These are phyloP conservation scores for Russula foetens DNA, from an alignment of 768 basidiomycete species.

Conservation along the genomic window DNA sequence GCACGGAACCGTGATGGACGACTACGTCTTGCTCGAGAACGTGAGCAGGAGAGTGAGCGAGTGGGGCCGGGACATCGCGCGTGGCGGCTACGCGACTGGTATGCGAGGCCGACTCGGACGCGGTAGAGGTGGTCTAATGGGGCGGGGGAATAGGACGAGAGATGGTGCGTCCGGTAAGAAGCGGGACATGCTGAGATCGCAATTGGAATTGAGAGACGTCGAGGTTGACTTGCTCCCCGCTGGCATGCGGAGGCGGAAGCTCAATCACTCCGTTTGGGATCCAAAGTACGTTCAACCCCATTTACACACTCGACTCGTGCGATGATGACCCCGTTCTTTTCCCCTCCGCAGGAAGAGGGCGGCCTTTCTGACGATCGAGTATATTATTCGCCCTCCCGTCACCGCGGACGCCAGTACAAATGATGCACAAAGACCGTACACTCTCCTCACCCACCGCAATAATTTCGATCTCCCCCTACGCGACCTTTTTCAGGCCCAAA, in stretches of 20 bases:
- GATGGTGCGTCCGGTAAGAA: constrained; percentile 39
- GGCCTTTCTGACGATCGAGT: constrained; percentile 63
- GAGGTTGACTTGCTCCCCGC: constrained; percentile 67
- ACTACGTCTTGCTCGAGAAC: constrained; percentile 83
- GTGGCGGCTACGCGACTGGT: constrained; percentile 47
- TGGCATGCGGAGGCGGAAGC: constrained; percentile 73
- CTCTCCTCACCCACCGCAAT: constrained; percentile 59
- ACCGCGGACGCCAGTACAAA: constrained; percentile 36
- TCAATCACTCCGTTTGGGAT: constrained; percentile 82
- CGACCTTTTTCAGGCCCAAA: constrained; percentile 38
- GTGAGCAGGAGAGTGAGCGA: constrained; percentile 64
- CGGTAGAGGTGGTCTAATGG: constrained; percentile 26
- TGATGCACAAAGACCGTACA: constrained; percentile 33
- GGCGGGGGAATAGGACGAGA: constrained; percentile 23
- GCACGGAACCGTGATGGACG: constrained; percentile 84
- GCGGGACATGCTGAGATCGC: constrained; percentile 56
- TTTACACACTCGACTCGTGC: constrained; percentile 4
- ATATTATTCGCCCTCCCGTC: constrained; percentile 52
- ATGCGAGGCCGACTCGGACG: constrained; percentile 20
- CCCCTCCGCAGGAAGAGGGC: constrained; percentile 47
- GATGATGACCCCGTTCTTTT: not conserved
- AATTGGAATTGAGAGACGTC: constrained; percentile 60
- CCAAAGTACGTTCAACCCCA: constrained; percentile 48
- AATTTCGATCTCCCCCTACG: constrained; percentile 42
- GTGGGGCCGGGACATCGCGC: constrained; percentile 65